Evolutionary conservation across 1,284 basidiomycete genomes (phyloP), one percentile per base, ranked within the genome.

Genomic region (Sporisorium graminicola): DNA sequence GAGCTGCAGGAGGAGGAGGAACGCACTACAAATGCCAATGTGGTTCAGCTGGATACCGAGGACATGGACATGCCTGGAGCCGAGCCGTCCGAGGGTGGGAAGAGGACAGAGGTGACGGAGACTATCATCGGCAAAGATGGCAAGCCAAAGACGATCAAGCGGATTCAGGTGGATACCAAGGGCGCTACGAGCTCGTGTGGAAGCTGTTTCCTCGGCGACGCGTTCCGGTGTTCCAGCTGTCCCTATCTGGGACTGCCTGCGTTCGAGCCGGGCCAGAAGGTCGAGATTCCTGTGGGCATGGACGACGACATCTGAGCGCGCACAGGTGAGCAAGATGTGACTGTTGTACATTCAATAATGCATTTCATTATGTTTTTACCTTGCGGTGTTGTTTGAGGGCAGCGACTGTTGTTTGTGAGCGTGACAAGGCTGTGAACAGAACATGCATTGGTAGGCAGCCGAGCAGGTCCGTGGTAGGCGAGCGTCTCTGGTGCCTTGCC

Each of bases 221-320:
- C 96, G 1, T 99, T 99, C 88, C 89, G 96, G 79, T 99, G 96
- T 87, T 92, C 91, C 20, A 91, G 93, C 66, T 99, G 96, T 86
- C 97, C 96, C 29, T 99, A 98, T 87, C 89, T 95, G 53, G 96
- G 96, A 77, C 89, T 99, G 50, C 97, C 97, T 55, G 94, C 96
- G 5, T 99, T 99, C 88, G 94, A 97, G 87, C 96, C 97, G 0
- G 97, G 97, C 60, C 94, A 98, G 88, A 95, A 97, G 88, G 94
- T 98, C 46, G 92, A 95, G 82, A 86, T 90, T 42, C 83, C 84
- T 3, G 61, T 58, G 2, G 68, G 69, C 5, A 85, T 85, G 83
- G 83, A 83, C 63, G 84, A 85, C 58, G 83, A 83, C 51, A 62
- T 85, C 57, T 79, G 64, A 56, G 16, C 1, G 10, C 1, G 22